Conservation (phyloP, 768 basidiomycete species). For the Suillus discolor region DNA sequence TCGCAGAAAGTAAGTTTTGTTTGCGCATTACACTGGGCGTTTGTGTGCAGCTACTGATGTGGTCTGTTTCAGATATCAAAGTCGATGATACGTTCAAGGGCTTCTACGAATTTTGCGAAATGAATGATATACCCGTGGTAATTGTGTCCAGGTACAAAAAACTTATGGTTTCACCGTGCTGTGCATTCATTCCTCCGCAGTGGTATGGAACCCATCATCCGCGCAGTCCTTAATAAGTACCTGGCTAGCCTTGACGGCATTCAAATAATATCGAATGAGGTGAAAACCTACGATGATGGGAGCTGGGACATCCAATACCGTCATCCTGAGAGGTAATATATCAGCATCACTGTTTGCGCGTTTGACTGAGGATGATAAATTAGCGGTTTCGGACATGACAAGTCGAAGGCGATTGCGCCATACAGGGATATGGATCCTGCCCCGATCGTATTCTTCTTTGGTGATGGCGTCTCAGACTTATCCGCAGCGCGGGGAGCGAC, state of each 20-base stretch:
- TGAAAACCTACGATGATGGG: slow-evolving; percentile 60
- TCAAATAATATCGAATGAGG: slow-evolving; percentile 94
- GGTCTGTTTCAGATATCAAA: slow-evolving; percentile 62
- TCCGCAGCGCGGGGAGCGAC: slow-evolving; percentile 93
- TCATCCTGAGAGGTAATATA: slow-evolving; percentile 80
- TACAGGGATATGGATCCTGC: slow-evolving; percentile 72
- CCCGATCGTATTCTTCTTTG: slow-evolving; percentile 94
- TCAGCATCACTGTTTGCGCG: background rate
- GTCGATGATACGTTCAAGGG: slow-evolving; percentile 88
- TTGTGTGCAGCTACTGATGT: slow-evolving; percentile 13
- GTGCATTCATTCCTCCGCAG: slow-evolving; percentile 38
- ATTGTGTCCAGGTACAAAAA: slow-evolving; percentile 82
- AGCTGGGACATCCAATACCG: slow-evolving; percentile 85
- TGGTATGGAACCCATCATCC: slow-evolving; percentile 94
- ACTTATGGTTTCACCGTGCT: background rate
- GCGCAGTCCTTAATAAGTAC: slow-evolving; percentile 77
- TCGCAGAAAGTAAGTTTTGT: slow-evolving; percentile 63
- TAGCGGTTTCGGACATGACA: slow-evolving; percentile 93
- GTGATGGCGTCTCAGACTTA: slow-evolving; percentile 96
- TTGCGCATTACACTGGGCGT: slow-evolving; percentile 6
- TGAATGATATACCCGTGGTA: slow-evolving; percentile 80
- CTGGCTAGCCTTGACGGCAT: slow-evolving; percentile 80
- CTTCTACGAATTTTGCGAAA: slow-evolving; percentile 85
- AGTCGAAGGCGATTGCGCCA: slow-evolving; percentile 91
- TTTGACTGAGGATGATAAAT: slow-evolving; percentile 5